Evolutionary conservation across 805 yeast genomes (phyloP).

Genomic region (Torulaspora delbrueckii): DNA sequence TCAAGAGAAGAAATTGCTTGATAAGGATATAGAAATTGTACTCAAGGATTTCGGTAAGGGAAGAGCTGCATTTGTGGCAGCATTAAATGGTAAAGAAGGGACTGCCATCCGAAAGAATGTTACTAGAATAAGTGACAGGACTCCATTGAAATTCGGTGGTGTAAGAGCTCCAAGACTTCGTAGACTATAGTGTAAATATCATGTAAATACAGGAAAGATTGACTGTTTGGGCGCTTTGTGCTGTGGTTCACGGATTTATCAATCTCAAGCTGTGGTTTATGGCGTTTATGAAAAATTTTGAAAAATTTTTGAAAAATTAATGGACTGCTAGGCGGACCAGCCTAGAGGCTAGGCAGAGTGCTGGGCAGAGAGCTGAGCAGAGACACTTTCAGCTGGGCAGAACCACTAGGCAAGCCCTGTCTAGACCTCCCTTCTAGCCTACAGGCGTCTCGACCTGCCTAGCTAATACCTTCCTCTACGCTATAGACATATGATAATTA

Average conservation of each 20-base stretch:
- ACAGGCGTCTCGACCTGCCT: neutral
- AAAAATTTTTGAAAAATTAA: neutral
- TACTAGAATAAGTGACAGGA: conserved; percentile 67
- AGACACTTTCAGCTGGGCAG: no score
- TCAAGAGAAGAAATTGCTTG: conserved; percentile 53
- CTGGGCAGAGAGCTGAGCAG: neutral
- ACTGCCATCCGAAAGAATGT: conserved; percentile 58
- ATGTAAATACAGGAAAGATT: neutral
- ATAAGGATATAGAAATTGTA: conserved; percentile 66
- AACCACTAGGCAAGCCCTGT: no score
- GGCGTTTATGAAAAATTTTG: neutral
- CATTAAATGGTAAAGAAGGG: conserved; percentile 88
- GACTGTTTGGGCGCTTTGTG: neutral
- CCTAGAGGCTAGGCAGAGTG: neutral
- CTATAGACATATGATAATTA: no score
- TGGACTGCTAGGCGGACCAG: neutral
- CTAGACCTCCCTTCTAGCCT: no score
- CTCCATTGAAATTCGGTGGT: conserved; percentile 90
- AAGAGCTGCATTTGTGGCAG: conserved; percentile 77
- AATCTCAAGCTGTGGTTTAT: neutral
- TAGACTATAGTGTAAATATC: conserved; percentile 45
- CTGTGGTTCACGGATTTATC: neutral
- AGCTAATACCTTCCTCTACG: no score
- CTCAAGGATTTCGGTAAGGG: conserved; percentile 85
- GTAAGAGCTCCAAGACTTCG: conserved; percentile 76